A percentile compares a stretch with the other conserved stretches of the same genome.
These are phyloP conservation scores for Populus hybrid DNA, from an alignment of 441 rosid genomes.

Conservation along the genomic window DNA sequence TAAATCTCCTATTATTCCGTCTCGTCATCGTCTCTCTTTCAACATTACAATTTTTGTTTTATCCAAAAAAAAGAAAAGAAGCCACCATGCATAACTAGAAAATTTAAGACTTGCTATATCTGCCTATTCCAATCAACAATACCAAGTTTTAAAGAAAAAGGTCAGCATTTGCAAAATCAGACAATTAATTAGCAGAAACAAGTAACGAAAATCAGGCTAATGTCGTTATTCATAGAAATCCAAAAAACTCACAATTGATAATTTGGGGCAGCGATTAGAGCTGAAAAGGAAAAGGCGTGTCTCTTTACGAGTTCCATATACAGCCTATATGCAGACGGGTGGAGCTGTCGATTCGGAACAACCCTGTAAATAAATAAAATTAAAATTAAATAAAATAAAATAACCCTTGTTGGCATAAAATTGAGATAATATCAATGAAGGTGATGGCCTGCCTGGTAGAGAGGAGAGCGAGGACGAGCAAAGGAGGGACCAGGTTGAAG, in stretches of 20 bases:
- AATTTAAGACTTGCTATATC: background rate
- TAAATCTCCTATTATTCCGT: background rate
- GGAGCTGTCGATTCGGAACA: slow-evolving; percentile 58
- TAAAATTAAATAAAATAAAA: slow-evolving; percentile 1
- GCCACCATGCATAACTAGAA: background rate
- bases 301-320: slow-evolving; percentile 85
- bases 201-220: no score
- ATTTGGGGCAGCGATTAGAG: slow-evolving; percentile 45
- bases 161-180: background rate
- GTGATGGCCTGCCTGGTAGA: slow-evolving; percentile 33
- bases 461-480: slow-evolving; percentile 79
- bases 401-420: background rate
- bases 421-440: background rate
- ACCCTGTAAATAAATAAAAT: slow-evolving; percentile 45
- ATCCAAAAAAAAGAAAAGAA: background rate
- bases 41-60: no score
- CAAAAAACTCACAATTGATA: slow-evolving; percentile 44
- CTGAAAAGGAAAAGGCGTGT: slow-evolving; percentile 60
- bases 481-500: slow-evolving; percentile 61
- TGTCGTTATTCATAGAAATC: background rate
- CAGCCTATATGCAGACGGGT: slow-evolving; percentile 86
- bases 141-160: background rate
- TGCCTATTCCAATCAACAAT: background rate
- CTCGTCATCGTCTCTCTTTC: background rate
- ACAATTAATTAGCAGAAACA: background rate